These are phyloP conservation scores for Xylaria sp. DNA, from an alignment of 2,329 filamentous ascomycete species.

Conservation along the genomic window DNA sequence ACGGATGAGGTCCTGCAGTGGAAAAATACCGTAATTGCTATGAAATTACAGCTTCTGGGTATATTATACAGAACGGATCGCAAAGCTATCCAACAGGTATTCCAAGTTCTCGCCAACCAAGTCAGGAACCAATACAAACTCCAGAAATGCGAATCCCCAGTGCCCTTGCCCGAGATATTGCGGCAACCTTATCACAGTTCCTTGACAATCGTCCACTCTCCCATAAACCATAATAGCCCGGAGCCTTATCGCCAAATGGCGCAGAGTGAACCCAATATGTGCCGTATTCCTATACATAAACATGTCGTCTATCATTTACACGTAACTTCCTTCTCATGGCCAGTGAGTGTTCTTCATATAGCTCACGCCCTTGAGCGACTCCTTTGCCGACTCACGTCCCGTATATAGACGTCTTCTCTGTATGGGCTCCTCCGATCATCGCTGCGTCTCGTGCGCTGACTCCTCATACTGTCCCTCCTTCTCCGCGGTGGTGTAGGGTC, in stretches of 20 bases:
- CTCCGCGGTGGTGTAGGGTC: constrained; percentile 48
- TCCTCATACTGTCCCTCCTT: constrained; percentile 43
- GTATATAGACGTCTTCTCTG: constrained; percentile 48
- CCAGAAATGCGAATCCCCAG: constrained; percentile 11
- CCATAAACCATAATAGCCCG: not conserved
- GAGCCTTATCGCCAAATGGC: not conserved
- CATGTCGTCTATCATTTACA: constrained; percentile 6
- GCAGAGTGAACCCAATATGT: not conserved
- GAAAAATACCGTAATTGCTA: not conserved
- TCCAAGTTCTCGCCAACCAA: not conserved
- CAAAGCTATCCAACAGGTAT: constrained; percentile 6
- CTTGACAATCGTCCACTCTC: not conserved
- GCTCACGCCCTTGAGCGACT: constrained; percentile 48
- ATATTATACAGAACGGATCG: not conserved
- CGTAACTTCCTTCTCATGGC: not conserved
- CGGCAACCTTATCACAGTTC: not conserved
- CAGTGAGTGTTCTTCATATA: not conserved
- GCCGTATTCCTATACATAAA: constrained; percentile 17
- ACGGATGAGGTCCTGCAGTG: not conserved
- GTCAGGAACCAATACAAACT: not conserved
- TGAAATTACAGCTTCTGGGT: not conserved
- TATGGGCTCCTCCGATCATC: constrained; percentile 46
- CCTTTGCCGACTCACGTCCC: constrained; percentile 49
- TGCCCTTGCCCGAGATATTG: constrained; percentile 15
- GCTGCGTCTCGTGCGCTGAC: constrained; percentile 39